Conservation (phyloP, 1,139 yeast genomes). For the Waltiozyma sp. region DNA sequence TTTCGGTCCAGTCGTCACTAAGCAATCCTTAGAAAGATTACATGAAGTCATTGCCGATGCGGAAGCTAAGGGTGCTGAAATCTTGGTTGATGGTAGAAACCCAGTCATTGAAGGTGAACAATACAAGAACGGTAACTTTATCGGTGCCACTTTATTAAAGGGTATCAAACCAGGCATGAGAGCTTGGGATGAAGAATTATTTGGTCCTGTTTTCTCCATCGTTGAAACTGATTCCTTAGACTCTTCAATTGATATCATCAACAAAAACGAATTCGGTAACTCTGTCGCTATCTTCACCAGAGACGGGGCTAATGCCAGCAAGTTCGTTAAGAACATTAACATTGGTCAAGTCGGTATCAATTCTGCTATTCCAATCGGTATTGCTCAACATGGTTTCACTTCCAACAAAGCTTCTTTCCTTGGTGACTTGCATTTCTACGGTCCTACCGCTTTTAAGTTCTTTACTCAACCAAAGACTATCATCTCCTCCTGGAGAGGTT, state of each 20-base stretch:
- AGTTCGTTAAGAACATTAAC: slow-evolving; percentile 15
- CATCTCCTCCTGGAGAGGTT: slow-evolving; percentile 17
- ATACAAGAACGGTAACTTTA: slow-evolving; percentile 19
- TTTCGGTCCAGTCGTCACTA: slow-evolving; percentile 21
- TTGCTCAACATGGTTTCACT: slow-evolving; percentile 20
- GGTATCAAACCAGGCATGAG: slow-evolving; percentile 19
- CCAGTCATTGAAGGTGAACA: slow-evolving; percentile 16
- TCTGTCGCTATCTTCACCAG: slow-evolving; percentile 19
- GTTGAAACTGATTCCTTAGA: slow-evolving; percentile 18
- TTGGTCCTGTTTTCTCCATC: slow-evolving; percentile 20
- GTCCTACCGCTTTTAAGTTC: slow-evolving; percentile 20
- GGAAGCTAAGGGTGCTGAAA: slow-evolving; percentile 26
- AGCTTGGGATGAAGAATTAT: slow-evolving; percentile 22
- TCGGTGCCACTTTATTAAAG: slow-evolving; percentile 19
- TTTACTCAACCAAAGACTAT: slow-evolving; percentile 20
- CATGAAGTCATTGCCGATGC: slow-evolving; percentile 21
- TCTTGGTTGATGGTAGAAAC: slow-evolving; percentile 20
- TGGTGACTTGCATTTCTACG: slow-evolving; percentile 21
- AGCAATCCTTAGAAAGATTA: slow-evolving; percentile 18
- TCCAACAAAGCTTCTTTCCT: slow-evolving; percentile 21
- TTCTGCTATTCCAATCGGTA: slow-evolving; percentile 19
- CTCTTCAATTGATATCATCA: slow-evolving; percentile 18
- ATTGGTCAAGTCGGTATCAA: slow-evolving; percentile 20
- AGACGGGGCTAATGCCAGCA: slow-evolving; percentile 19
- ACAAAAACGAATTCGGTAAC: slow-evolving; percentile 20